Percentiles rank a stretch among this genome's conserved stretches.
These are phyloP conservation scores for Diaporthe destruens DNA, from an alignment of 2,329 filamentous ascomycete species.

Conservation along the genomic window DNA sequence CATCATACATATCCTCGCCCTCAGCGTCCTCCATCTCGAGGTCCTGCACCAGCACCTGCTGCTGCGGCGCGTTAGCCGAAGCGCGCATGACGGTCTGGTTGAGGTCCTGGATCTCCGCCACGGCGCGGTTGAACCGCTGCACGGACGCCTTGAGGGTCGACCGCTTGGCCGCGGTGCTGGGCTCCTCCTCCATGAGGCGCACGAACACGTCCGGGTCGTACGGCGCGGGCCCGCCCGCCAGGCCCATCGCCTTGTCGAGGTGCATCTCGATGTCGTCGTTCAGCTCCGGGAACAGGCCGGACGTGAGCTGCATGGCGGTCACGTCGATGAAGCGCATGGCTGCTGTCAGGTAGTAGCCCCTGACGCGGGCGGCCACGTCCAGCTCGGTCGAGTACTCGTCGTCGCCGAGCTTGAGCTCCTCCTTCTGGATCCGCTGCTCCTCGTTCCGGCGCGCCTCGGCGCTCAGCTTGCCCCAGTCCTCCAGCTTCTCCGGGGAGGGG, in stretches of 20 bases:
- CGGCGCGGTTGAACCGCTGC: slow-evolving; percentile 51
- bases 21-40: slow-evolving; percentile 30
- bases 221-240: slow-evolving; percentile 47
- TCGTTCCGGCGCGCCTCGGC: slow-evolving; percentile 63
- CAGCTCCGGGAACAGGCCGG: slow-evolving; percentile 62
- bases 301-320: slow-evolving; percentile 61
- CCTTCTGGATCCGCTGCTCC: slow-evolving; percentile 55
- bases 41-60: slow-evolving; percentile 31
- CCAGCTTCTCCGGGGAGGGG: slow-evolving; percentile 46
- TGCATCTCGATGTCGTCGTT: slow-evolving; percentile 55
- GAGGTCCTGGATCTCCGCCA: slow-evolving; percentile 52
- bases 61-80: slow-evolving; percentile 4
- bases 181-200: slow-evolving; percentile 55
- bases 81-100: slow-evolving; percentile 44
- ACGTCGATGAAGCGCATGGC: slow-evolving; percentile 73
- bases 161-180: slow-evolving; percentile 48
- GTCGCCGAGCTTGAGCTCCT: slow-evolving; percentile 62
- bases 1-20: slow-evolving; percentile 29
- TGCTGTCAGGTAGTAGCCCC: slow-evolving; percentile 78
- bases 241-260: slow-evolving; percentile 59
- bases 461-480: slow-evolving; percentile 60
- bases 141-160: slow-evolving; percentile 50
- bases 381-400: slow-evolving; percentile 74
- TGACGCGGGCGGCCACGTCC: slow-evolving; percentile 71
- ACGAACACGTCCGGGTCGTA: slow-evolving; percentile 45